Percentiles rank a stretch among this genome's conserved stretches.
phyloP scores from a whole-genome alignment of 345 rosid genomes.

The Euphorbia lathyris region DNA sequence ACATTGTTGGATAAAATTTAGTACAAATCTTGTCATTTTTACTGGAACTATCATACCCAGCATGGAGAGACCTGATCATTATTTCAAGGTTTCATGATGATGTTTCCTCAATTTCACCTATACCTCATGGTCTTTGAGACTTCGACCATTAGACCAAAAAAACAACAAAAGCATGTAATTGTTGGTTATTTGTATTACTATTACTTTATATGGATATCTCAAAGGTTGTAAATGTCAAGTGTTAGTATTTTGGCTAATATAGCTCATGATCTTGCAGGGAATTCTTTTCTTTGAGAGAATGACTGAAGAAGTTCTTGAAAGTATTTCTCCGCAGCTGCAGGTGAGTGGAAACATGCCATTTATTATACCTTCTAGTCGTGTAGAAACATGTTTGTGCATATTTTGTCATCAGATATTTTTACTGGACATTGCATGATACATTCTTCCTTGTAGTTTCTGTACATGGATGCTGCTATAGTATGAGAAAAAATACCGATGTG shows the following conservation, averaged over 20 bases:
- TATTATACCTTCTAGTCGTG: neutral
- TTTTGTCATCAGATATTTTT: constrained; percentile 4
- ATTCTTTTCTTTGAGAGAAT: constrained; percentile 84
- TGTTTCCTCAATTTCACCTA: neutral
- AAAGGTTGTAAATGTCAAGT: neutral
- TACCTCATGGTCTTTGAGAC: too few species aligned
- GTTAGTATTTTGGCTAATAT: constrained; percentile 13
- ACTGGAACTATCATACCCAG: neutral
- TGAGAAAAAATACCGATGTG: neutral
- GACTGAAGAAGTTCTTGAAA: constrained; percentile 76
- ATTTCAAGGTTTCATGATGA: neutral
- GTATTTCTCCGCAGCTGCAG: constrained; percentile 58
- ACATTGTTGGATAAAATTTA: neutral
- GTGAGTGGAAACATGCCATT: constrained; percentile 37
- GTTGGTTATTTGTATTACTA: neutral
- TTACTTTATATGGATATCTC: neutral
- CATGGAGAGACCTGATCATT: neutral
- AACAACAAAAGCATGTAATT: neutral
- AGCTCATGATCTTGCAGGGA: constrained; percentile 52
- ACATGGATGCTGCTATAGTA: constrained; percentile 8
- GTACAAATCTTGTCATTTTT: neutral
- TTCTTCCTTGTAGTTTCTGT: neutral
- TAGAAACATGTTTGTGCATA: neutral
- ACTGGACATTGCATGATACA: neutral
- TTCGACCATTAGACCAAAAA: neutral